phyloP scores from a whole-genome alignment of 225 moss, liverwort and hornwort species.

The Thuidium tamariscinum region DNA sequence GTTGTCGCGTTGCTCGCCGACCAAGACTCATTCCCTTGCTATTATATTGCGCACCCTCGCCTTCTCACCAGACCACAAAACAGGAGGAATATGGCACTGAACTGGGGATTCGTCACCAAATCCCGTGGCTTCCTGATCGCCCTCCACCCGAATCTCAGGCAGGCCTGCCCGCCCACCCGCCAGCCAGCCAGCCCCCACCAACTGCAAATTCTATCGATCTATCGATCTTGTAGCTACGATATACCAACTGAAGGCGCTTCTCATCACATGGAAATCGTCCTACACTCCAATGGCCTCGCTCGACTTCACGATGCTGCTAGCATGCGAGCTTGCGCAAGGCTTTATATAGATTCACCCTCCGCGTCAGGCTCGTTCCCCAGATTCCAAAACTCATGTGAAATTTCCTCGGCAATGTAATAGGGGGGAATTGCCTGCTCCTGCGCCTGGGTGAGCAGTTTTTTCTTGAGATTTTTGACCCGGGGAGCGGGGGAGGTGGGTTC shows the following conservation, averaged over 20 bases:
- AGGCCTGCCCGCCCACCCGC: neutral
- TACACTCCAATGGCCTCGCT: too few species aligned
- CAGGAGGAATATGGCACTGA: neutral
- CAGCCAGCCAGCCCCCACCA: neutral
- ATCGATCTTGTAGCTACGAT: neutral
- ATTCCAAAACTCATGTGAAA: neutral
- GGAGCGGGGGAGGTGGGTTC: neutral
- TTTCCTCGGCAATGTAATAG: neutral
- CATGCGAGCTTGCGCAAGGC: neutral
- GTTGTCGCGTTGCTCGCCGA: conserved; percentile 8
- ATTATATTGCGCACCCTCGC: neutral
- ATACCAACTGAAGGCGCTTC: neutral
- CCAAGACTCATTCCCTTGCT: conserved; percentile 15
- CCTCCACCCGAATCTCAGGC: neutral
- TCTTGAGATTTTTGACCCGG: neutral
- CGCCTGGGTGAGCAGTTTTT: neutral
- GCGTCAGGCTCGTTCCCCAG: neutral
- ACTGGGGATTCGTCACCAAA: neutral
- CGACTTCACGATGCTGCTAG: neutral
- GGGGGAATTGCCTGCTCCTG: neutral
- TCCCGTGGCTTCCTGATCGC: neutral
- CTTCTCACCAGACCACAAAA: conserved; percentile 5
- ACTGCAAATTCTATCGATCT: neutral
- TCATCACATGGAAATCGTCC: neutral
- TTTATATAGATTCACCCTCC: neutral